These are phyloP conservation scores for Xylaria sp. DNA, from an alignment of 2,329 filamentous ascomycete genomes.

Conservation along the genomic window DNA sequence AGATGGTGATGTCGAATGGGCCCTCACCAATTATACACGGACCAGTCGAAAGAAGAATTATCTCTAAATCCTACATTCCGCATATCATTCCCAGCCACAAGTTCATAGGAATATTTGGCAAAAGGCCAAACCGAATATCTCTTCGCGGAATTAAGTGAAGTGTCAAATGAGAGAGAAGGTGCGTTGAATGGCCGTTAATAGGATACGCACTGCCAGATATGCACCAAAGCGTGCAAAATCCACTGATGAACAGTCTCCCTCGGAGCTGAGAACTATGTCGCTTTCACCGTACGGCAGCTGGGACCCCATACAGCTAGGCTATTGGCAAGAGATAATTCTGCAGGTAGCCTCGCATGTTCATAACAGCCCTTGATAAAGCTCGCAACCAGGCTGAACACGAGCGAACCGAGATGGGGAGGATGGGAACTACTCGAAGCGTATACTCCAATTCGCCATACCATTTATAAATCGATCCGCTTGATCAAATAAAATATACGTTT, in stretches of 20 bases:
- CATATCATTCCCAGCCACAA: background rate
- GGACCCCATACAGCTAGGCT: background rate
- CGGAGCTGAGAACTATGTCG: conserved; percentile 29
- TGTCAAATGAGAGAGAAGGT: conserved; percentile 42
- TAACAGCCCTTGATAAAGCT: background rate
- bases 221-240: conserved; percentile 37
- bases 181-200: conserved; percentile 30
- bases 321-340: background rate
- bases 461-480: background rate
- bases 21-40: conserved; percentile 92
- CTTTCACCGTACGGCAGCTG: background rate
- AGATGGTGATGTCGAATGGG: conserved; percentile 96
- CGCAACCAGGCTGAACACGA: background rate
- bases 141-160: conserved; percentile 40
- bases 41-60: conserved; percentile 97
- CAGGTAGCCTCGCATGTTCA: background rate
- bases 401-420: background rate
- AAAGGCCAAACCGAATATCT: conserved; percentile 40
- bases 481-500: background rate
- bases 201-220: conserved; percentile 26
- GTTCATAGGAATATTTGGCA: conserved; percentile 42
- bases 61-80: conserved; percentile 64
- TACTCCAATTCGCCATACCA: background rate
- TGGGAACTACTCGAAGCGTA: background rate
- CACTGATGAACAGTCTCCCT: conserved; percentile 29